Evolutionary conservation across 1,284 basidiomycete species (phyloP).

Genomic region (Chalciporus sp.): DNA sequence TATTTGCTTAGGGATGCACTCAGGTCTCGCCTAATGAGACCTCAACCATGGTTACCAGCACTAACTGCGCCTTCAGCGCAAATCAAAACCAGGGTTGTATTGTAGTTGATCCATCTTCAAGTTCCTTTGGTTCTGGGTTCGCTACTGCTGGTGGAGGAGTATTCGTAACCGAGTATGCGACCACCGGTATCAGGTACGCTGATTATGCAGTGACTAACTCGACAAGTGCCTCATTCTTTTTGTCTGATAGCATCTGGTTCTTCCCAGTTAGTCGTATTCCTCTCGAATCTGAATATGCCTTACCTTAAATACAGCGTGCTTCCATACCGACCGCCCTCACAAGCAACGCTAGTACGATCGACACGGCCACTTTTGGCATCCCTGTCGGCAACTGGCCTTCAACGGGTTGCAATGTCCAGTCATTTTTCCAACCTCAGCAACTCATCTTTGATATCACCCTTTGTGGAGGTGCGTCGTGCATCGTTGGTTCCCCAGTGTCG

Average conservation of each 20-base stretch:
- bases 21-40: conserved; percentile 51
- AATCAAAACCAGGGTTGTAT: conserved; percentile 68
- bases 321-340: conserved; percentile 59
- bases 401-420: conserved; percentile 56
- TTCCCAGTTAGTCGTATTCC: conserved; percentile 49
- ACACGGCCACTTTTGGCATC: conserved; percentile 65
- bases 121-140: conserved; percentile 68
- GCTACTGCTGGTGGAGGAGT: conserved; percentile 67
- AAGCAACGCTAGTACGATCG: conserved; percentile 55
- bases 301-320: conserved; percentile 42
- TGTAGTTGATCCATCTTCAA: conserved; percentile 51
- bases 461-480: conserved; percentile 51
- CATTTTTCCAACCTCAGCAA: conserved; percentile 66
- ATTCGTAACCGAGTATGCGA: conserved; percentile 71
- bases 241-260: conserved; percentile 68
- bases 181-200: conserved; percentile 62
- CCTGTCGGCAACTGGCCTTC: conserved; percentile 72
- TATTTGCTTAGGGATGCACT: conserved; percentile 49
- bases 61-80: conserved; percentile 57
- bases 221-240: not conserved
- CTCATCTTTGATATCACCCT: conserved; percentile 78
- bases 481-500: not conserved
- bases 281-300: not conserved
- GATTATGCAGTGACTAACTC: conserved; percentile 1
- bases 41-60: conserved; percentile 56